These are phyloP conservation scores for Begonia peltatifolia DNA, from an alignment of 306 rosid species.

Conservation along the genomic window DNA sequence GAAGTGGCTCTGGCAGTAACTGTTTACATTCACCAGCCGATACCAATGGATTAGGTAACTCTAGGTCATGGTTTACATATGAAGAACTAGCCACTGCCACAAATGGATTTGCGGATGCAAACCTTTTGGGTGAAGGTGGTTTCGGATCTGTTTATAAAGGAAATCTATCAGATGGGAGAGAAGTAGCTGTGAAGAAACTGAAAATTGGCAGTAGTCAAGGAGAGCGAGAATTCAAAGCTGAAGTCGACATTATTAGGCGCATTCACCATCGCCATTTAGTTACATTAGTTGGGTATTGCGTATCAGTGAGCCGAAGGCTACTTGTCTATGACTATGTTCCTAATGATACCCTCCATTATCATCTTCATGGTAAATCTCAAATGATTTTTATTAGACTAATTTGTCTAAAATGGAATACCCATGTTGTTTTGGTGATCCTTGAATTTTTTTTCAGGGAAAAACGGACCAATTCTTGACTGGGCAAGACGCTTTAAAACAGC, in stretches of 20 bases:
- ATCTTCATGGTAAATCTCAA: constrained; percentile 67
- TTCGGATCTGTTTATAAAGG: constrained; percentile 90
- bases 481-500: constrained; percentile 66
- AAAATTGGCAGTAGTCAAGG: constrained; percentile 86
- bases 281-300: constrained; percentile 81
- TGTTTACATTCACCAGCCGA: constrained; percentile 38
- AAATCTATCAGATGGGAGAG: constrained; percentile 68
- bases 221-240: constrained; percentile 80
- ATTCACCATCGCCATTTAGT: constrained; percentile 95
- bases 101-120: constrained; percentile 49
- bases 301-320: constrained; percentile 52
- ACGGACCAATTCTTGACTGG: constrained; percentile 59
- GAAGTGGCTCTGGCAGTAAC: constrained; percentile 40
- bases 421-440: constrained; percentile 1
- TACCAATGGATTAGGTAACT: constrained; percentile 50
- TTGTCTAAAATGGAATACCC: constrained; percentile 6
- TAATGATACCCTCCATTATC: constrained; percentile 59
- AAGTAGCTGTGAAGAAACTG: constrained; percentile 77
- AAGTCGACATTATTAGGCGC: constrained; percentile 80
- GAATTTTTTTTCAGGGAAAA: constrained; percentile 16
- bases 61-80: constrained; percentile 77
- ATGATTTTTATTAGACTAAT: constrained; percentile 9
- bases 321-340: constrained; percentile 88
- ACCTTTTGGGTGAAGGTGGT: constrained; percentile 92
- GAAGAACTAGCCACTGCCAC: constrained; percentile 70